phyloP scores from a whole-genome alignment of 768 basidiomycete species.

The Hygrophorus russula region DNA sequence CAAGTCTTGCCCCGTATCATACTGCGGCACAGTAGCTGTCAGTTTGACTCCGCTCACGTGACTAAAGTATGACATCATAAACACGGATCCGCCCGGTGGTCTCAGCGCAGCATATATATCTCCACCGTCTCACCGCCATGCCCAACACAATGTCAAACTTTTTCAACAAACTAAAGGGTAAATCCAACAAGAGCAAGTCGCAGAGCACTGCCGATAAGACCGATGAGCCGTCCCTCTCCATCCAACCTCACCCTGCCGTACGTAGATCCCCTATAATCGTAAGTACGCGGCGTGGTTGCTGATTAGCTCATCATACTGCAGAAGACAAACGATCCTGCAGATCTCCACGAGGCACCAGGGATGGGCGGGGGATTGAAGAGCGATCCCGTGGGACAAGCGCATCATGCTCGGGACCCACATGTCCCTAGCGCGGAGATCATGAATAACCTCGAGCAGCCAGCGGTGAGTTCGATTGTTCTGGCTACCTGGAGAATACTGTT shows the following conservation, averaged over 20 bases:
- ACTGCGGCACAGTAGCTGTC: too few relatives aligned
- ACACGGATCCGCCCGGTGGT: too few relatives aligned
- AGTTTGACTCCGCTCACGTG: too few relatives aligned
- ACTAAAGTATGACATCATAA: too few relatives aligned
- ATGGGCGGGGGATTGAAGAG: slow-evolving; percentile 24
- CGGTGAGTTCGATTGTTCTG: slow-evolving; percentile 22
- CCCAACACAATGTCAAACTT: slow-evolving; percentile 14
- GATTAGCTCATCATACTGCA: slow-evolving; percentile 12
- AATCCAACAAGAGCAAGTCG: slow-evolving; percentile 10
- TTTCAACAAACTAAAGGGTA: slow-evolving; percentile 16
- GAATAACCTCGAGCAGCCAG: slow-evolving; percentile 34
- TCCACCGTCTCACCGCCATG: too few relatives aligned
- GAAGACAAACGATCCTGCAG: slow-evolving; percentile 52
- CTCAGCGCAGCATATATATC: too few relatives aligned
- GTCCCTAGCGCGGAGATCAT: slow-evolving; percentile 33
- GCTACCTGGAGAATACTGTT: background rate
- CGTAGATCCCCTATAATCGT: slow-evolving; percentile 9
- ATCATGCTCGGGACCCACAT: slow-evolving; percentile 41
- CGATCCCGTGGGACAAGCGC: slow-evolving; percentile 29
- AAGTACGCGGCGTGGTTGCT: background rate
- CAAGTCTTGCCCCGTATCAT: too few relatives aligned
- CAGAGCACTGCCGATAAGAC: slow-evolving; percentile 6
- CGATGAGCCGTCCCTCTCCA: slow-evolving; percentile 33
- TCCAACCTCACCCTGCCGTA: slow-evolving; percentile 55
- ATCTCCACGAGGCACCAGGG: slow-evolving; percentile 28